Conservation (phyloP, 2,329 filamentous ascomycete species). For the Colletotrichum melonis region DNA sequence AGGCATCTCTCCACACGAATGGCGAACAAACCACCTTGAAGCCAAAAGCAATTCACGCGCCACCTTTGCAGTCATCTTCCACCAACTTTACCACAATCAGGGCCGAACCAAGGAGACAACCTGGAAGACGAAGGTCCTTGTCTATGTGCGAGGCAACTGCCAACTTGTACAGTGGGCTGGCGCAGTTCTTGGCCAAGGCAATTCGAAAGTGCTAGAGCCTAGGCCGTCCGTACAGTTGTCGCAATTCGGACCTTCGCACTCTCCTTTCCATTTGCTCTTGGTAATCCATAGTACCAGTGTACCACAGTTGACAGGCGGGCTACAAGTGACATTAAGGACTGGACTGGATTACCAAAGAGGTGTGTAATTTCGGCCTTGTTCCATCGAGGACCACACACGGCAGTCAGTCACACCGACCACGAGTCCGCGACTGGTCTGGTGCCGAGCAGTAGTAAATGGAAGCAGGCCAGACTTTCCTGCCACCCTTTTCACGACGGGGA, state of each 20-base stretch:
- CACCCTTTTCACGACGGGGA: background rate
- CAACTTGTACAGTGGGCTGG: background rate
- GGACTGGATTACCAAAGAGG: background rate
- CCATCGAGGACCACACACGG: background rate
- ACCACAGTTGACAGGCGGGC: background rate
- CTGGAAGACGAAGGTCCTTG: background rate
- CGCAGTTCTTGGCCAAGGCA: background rate
- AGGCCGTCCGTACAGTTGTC: background rate
- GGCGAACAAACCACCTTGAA: background rate
- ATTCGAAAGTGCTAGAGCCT: background rate
- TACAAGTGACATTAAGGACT: background rate
- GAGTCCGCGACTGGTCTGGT: background rate
- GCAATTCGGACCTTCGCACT: background rate
- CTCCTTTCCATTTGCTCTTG: background rate
- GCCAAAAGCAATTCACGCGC: constrained; percentile 11
- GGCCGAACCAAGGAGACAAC: background rate
- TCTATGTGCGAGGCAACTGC: background rate
- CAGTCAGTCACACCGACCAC: constrained; percentile 17
- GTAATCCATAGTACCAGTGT: background rate
- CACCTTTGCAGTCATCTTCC: background rate
- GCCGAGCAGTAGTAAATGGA: background rate
- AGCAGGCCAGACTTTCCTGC: background rate
- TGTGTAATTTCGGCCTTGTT: background rate
- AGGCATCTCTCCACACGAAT: constrained; percentile 6
- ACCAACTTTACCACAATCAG: background rate